These are phyloP conservation scores for Neonectria sp. DNA, from an alignment of 2,329 filamentous ascomycete species.

Conservation along the genomic window DNA sequence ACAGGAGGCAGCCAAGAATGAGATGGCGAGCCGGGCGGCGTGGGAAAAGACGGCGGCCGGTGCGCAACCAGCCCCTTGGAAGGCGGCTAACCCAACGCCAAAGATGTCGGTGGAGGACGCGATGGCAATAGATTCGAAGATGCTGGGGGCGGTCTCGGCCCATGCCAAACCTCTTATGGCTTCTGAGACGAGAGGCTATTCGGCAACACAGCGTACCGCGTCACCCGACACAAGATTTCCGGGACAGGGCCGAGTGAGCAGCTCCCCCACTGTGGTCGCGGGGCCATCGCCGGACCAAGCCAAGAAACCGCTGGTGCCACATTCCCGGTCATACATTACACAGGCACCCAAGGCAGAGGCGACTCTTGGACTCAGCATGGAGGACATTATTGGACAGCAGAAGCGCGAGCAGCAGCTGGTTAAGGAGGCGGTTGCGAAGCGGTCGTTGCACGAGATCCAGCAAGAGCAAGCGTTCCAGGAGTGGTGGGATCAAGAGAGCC, in stretches of 20 bases:
- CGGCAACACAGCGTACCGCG: conserved; percentile 64
- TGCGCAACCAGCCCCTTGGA: conserved; percentile 75
- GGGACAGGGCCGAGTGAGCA: conserved; percentile 65
- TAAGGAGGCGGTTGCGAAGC: conserved; percentile 87
- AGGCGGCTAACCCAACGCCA: conserved; percentile 65
- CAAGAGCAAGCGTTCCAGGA: conserved; percentile 97
- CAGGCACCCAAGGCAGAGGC: conserved; percentile 74
- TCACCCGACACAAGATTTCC: conserved; percentile 76
- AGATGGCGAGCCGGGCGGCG: conserved; percentile 53
- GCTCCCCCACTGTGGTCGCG: conserved; percentile 48
- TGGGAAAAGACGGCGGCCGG: conserved; percentile 61
- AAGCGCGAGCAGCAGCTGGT: conserved; percentile 86
- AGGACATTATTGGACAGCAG: conserved; percentile 91
- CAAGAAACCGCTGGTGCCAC: conserved; percentile 65
- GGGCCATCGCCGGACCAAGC: conserved; percentile 48
- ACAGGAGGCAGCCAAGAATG: conserved; percentile 57
- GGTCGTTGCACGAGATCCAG: conserved; percentile 94
- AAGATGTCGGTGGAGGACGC: conserved; percentile 68
- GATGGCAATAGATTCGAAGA: conserved; percentile 52
- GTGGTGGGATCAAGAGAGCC: conserved; percentile 94
- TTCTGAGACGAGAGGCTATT: conserved; percentile 57
- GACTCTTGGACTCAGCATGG: conserved; percentile 80
- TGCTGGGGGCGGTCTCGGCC: conserved; percentile 48
- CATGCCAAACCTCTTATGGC: conserved; percentile 61
- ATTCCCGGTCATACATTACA: conserved; percentile 73